Percentiles rank a stretch among this genome's conserved stretches.
phyloP scores from a whole-genome alignment of 1,284 basidiomycete genomes.

The Trichosporon sp. region DNA sequence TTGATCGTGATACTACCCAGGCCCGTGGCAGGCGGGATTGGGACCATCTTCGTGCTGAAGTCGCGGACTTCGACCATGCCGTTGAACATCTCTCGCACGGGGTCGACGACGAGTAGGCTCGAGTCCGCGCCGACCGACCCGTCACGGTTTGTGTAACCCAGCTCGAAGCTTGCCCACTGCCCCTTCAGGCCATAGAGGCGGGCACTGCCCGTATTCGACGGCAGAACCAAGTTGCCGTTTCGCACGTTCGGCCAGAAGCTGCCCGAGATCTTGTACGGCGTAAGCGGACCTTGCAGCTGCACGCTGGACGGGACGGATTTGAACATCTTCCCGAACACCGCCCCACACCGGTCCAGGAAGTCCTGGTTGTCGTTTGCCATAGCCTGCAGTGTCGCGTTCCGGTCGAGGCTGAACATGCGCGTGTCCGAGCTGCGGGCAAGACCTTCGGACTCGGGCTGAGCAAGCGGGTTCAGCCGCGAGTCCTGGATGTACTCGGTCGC shows the following conservation, averaged over 20 bases:
- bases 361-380: slow-evolving; percentile 9
- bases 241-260: not conserved
- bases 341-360: slow-evolving; percentile 9
- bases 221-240: not conserved
- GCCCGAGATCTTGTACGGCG: slow-evolving; percentile 8
- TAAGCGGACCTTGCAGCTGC: slow-evolving; percentile 6
- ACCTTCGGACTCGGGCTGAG: slow-evolving; percentile 1
- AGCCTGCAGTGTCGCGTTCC: slow-evolving; percentile 11
- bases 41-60: slow-evolving; percentile 1
- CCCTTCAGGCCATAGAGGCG: slow-evolving; percentile 9
- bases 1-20: not conserved
- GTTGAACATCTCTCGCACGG: slow-evolving; percentile 6
- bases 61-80: slow-evolving; percentile 7
- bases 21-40: not conserved
- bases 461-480: slow-evolving; percentile 10
- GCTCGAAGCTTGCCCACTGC: slow-evolving; percentile 3
- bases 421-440: slow-evolving; percentile 1
- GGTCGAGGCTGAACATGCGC: slow-evolving; percentile 8
- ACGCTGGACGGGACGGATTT: slow-evolving; percentile 7
- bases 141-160: slow-evolving; percentile 6
- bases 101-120: not conserved
- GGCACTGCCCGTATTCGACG: slow-evolving; percentile 1
- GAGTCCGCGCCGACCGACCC: slow-evolving; percentile 4
- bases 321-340: slow-evolving; percentile 7
- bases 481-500: slow-evolving; percentile 12